Evolutionary conservation across 768 basidiomycete genomes (phyloP).

Genomic region (Fibroporia radiculosa): DNA sequence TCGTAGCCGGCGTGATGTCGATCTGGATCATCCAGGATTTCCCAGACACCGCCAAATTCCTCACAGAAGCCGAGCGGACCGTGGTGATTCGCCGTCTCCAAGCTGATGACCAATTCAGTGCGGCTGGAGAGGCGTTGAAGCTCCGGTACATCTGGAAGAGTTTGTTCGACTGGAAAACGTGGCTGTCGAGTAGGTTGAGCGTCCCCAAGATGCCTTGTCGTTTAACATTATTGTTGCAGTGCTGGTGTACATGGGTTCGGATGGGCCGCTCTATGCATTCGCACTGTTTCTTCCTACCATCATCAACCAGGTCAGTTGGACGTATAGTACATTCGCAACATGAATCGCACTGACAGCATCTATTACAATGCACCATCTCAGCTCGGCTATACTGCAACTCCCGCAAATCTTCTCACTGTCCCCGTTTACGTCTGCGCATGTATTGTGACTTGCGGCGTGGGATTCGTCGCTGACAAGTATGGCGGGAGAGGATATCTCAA

Average conservation of each 20-base stretch:
- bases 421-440: slow-evolving; percentile 71
- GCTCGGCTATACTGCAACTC: slow-evolving; percentile 57
- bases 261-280: slow-evolving; percentile 71
- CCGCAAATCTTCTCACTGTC: slow-evolving; percentile 69
- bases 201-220: slow-evolving; percentile 1
- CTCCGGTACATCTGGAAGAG: slow-evolving; percentile 53
- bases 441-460: slow-evolving; percentile 55
- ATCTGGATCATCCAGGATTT: slow-evolving; percentile 82
- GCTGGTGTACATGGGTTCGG: slow-evolving; percentile 45
- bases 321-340: neutral
- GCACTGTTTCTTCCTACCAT: slow-evolving; percentile 74
- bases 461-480: slow-evolving; percentile 53
- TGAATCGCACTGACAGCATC: neutral
- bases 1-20: slow-evolving; percentile 55
- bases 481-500: slow-evolving; percentile 58
- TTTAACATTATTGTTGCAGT: slow-evolving; percentile 28
- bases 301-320: slow-evolving; percentile 50
- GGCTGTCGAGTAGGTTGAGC: slow-evolving; percentile 32
- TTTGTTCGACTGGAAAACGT: slow-evolving; percentile 69
- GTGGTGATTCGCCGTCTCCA: slow-evolving; percentile 61
- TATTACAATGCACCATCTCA: neutral
- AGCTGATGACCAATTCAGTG: slow-evolving; percentile 61
- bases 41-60: slow-evolving; percentile 73
- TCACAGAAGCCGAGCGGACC: slow-evolving; percentile 62
- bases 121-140: slow-evolving; percentile 56